Evolutionary conservation across 352 stramenopile species (phyloP), one percentile per base, ranked within the genome.

Genomic region (Phytophthora tentaculata): DNA sequence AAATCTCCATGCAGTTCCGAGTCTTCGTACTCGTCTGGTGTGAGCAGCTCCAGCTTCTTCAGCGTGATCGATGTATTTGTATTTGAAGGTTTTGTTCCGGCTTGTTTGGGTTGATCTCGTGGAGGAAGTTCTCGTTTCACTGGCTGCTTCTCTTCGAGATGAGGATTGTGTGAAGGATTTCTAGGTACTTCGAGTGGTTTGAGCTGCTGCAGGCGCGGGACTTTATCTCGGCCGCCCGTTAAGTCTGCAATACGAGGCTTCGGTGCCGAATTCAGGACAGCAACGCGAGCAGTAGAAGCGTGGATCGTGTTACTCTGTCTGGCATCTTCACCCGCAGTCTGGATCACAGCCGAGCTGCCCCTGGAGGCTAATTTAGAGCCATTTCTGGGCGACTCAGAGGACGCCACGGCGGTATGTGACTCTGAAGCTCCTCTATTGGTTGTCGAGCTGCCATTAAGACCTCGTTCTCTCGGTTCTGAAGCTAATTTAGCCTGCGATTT

Each of bases 1-100:
- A 85, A 87, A 28, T 87, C 74, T 19, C 79, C 77, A 64, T 89
- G 72, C 6, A 86, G 64, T 17, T 89, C 83, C 13, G 66, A 56
- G 41, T 88, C 81, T 61, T 88, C 80, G 51, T 92, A 89, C 12
- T 89, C 73, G 9, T 88, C 71, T 1, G 39, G 59, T 45, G 68
- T 76, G 39, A 79, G 60, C 17, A 53, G 48, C 26, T 52, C 20
- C 60, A 89, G 19, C 2, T 55, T 56, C 13, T 67, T 68, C 3
- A 79, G 22, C 19, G 6, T 39, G 8, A 22, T 32, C 6, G 67
- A 53, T 62, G 62, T 32, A 44, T 57, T 58, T 29, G 26, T 35
- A 29, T 52, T 1, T 7, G 64, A 16, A 17, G 58, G 7, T 12
- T 53, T 47, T 9, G 19, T 61, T 17, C 29, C 43, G n/a, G 9